Percentiles rank a stretch among this genome's conserved stretches.
phyloP scores from a whole-genome alignment of 768 basidiomycete genomes.

The Mycena filopes region DNA sequence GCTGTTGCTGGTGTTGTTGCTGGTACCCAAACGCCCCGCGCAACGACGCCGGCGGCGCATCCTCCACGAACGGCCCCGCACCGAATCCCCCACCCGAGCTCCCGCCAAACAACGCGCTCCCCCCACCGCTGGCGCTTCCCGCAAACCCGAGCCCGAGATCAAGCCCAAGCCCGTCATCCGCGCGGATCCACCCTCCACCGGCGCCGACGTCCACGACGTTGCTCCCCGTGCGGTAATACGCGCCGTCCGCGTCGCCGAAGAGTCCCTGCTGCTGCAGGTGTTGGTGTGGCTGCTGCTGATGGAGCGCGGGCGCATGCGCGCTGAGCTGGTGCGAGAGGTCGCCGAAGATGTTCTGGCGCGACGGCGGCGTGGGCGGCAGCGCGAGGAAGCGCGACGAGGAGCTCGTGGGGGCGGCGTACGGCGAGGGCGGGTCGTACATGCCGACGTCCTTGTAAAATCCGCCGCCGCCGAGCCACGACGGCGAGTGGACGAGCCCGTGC shows the following conservation, averaged over 20 bases:
- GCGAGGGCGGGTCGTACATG: too few species aligned
- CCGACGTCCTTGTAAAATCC: too few species aligned
- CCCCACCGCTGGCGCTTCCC: not conserved
- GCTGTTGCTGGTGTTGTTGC: slow-evolving; percentile 36
- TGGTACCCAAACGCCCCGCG: slow-evolving; percentile 33
- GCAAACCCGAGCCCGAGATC: slow-evolving; percentile 1
- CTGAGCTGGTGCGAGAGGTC: not conserved
- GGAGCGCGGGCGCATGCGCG: not conserved
- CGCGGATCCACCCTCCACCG: slow-evolving; percentile 30
- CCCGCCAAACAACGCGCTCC: not conserved
- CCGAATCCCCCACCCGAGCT: not conserved
- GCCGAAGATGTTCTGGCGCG: not conserved
- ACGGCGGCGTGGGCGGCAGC: slow-evolving; percentile 23
- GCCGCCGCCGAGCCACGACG: slow-evolving; percentile 1
- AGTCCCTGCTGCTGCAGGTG: not conserved
- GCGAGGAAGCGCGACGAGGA: slow-evolving; percentile 21
- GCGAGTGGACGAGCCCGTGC: slow-evolving; percentile 7
- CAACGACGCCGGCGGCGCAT: not conserved
- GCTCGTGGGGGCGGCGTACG: too few species aligned
- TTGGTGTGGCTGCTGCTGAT: too few species aligned
- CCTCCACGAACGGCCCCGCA: not conserved
- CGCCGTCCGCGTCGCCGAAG: slow-evolving; percentile 2
- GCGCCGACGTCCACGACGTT: not conserved
- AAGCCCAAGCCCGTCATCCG: slow-evolving; percentile 27
- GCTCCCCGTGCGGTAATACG: slow-evolving; percentile 10